Evolutionary conservation across 2,329 filamentous ascomycete species (phyloP), one percentile per base, ranked within the genome.

Genomic region (Trichoderma sp.): DNA sequence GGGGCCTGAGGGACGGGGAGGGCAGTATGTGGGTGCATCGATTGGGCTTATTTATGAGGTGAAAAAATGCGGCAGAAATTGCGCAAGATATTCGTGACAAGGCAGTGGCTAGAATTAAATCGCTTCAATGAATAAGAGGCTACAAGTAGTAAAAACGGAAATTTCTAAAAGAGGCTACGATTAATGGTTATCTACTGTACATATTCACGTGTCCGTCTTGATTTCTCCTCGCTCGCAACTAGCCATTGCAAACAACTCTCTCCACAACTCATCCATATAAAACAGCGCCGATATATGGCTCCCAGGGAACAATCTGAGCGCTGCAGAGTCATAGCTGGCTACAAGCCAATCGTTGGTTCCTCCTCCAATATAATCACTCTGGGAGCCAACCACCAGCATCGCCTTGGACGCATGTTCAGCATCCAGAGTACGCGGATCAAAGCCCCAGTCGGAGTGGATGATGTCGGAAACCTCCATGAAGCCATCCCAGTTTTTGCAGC

Each of bases 361-460:
- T 1, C 74, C 73, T 2, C 73, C 71, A 5, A 69, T 53, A n/a
- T 73, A 53, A 27, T 74, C 73, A 5, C 60, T 57, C 14, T 61
- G 61, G 4, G 72, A 72, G 5, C 65, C 62, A 11, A 73, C 70
- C 5, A 75, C 63, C 8, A 75, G 33, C 49, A 75, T 33, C 0
- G 72, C 71, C 65, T 72, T 74, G 3, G 60, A 65, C 4, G 69
- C 69, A 49, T 73, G 72, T 7, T 71, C 62, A 2, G 70, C 64
- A 29, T 74, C 72, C 1, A 75, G 58, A 24, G 52, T 49, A 2
- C 55, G 47, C 3, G 73, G 71, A 7, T 71, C 68, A 49, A 74
- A 74, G 2, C 73, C 74, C 73, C 74, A 75, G 35, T 75, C 73
- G 1, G 72, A 71, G 65, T 73, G 71, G 24, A 75, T 68, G 4